Evolutionary conservation across 345 rosid species (phyloP).

Genomic region (Noccaea bulbosa): DNA sequence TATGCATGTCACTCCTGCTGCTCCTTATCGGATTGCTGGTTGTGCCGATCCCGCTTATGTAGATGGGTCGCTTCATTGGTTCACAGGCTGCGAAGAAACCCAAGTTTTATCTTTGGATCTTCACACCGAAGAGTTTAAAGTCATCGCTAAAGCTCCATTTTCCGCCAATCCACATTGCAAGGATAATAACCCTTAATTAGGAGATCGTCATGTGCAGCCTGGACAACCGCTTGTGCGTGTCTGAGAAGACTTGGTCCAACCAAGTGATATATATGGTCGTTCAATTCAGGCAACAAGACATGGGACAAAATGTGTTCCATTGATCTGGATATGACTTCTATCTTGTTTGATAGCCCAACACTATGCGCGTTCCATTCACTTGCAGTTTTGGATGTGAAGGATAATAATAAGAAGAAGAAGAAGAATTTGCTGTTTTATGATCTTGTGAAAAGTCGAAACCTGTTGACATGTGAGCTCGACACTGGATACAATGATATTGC

Average conservation of each 20-base stretch:
- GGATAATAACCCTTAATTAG: too few relatives aligned
- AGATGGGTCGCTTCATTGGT: conserved; percentile 3
- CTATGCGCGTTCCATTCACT: background rate
- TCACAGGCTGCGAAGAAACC: background rate
- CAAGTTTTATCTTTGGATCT: background rate
- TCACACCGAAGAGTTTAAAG: conserved; percentile 7
- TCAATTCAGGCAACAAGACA: conserved; percentile 4
- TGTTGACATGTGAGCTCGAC: background rate
- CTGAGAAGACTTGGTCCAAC: background rate
- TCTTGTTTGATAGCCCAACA: background rate
- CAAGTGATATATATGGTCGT: conserved; percentile 22
- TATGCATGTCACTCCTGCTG: too few relatives aligned
- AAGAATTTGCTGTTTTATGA: background rate
- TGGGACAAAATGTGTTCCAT: background rate
- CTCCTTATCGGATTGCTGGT: too few relatives aligned
- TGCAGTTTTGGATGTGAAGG: background rate
- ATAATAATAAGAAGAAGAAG: background rate
- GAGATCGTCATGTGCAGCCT: background rate
- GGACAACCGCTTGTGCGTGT: conserved; percentile 2
- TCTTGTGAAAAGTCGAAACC: background rate
- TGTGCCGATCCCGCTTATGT: background rate
- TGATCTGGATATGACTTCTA: background rate
- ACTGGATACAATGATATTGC: background rate
- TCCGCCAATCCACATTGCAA: background rate
- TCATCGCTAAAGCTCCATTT: background rate